These are phyloP conservation scores for Brasenia schreberi DNA, from an alignment of 164 flowering plant species.

Conservation along the genomic window DNA sequence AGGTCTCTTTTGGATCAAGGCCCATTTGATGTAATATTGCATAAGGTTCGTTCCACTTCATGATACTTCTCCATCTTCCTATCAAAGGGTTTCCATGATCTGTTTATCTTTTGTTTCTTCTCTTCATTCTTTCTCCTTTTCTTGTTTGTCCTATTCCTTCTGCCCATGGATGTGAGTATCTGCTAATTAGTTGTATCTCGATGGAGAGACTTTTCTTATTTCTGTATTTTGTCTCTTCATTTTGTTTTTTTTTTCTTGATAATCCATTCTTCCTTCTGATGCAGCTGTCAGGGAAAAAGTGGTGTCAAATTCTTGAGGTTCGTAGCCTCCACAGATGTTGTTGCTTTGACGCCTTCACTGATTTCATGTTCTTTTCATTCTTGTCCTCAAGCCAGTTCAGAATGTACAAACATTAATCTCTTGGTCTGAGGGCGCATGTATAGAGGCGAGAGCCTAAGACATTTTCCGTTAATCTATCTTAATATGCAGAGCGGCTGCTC, in stretches of 20 bases:
- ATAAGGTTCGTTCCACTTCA: slow-evolving; percentile 49
- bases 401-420: neutral
- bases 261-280: neutral
- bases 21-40: slow-evolving; percentile 81
- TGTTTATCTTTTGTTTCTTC: no score
- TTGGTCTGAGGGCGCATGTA: neutral
- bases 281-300: slow-evolving; percentile 45
- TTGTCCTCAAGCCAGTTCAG: neutral
- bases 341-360: neutral
- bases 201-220: neutral
- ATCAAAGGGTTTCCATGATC: no score
- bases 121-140: neutral
- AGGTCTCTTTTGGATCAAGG: slow-evolving; percentile 81
- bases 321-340: slow-evolving; percentile 10
- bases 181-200: no score
- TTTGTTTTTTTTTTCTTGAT: neutral
- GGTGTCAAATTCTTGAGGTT: slow-evolving; percentile 88
- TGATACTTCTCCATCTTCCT: neutral
- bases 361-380: neutral
- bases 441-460: neutral
- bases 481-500: slow-evolving; percentile 36
- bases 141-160: neutral
- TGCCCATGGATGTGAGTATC: no score
- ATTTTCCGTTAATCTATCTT: slow-evolving; percentile 9
- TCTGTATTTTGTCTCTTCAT: neutral